A percentile compares a stretch with the other conserved stretches of the same genome.
phyloP scores from a whole-genome alignment of 2,329 filamentous ascomycete species.

The Aspergillus aculeatus region DNA sequence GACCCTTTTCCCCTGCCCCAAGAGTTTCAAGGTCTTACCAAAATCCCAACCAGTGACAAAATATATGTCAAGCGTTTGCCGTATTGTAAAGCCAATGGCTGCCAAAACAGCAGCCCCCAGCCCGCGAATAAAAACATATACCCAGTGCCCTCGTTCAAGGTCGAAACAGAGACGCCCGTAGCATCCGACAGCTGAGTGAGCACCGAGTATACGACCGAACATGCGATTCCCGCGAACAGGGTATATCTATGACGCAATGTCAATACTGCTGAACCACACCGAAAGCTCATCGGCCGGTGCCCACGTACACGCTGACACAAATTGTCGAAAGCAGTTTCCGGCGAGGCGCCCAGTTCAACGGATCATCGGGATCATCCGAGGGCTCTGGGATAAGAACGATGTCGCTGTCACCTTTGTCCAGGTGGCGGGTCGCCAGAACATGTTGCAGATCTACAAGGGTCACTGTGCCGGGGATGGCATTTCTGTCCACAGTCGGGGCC shows the following conservation, averaged over 20 bases:
- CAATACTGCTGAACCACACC: neutral
- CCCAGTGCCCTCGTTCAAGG: constrained; percentile 41
- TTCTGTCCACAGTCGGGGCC: constrained; percentile 27
- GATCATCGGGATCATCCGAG: constrained; percentile 48
- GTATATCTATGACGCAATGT: constrained; percentile 33
- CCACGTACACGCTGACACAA: constrained; percentile 42
- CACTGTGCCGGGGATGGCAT: constrained; percentile 45
- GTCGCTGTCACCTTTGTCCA: constrained; percentile 31
- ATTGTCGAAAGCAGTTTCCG: constrained; percentile 45
- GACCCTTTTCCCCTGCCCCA: neutral
- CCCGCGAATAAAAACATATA: constrained; percentile 45
- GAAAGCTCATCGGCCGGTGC: neutral
- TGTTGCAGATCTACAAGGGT: constrained; percentile 44
- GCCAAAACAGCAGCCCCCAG: constrained; percentile 50
- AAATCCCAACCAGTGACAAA: constrained; percentile 31
- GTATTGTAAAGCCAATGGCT: constrained; percentile 48
- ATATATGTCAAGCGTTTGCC: constrained; percentile 41
- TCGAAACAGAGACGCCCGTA: constrained; percentile 35
- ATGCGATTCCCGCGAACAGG: constrained; percentile 38
- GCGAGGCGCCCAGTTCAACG: constrained; percentile 47
- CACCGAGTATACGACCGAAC: constrained; percentile 42
- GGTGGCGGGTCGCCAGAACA: constrained; percentile 32
- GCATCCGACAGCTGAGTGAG: constrained; percentile 36
- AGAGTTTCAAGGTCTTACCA: constrained; percentile 24
- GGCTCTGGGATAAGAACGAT: constrained; percentile 47